Evolutionary conservation across 2,329 filamentous ascomycete genomes (phyloP).

Genomic region (Claviceps quebecensis): DNA sequence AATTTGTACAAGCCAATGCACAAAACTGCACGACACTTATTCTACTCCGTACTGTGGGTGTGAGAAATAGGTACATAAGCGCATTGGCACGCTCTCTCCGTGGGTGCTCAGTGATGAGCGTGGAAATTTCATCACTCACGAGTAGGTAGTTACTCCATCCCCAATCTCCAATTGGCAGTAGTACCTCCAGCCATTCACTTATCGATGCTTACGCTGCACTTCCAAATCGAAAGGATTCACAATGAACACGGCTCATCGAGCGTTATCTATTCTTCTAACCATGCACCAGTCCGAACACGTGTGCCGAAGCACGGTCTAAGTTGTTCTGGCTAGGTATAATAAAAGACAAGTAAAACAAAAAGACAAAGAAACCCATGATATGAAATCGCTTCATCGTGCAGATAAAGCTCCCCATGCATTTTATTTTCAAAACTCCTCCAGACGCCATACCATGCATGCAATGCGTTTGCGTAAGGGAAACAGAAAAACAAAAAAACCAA

Average conservation of each 20-base stretch:
- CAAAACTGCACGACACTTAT: too few species aligned
- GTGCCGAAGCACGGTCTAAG: conserved; percentile 1
- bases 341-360: background rate
- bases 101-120: too few species aligned
- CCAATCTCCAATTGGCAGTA: too few species aligned
- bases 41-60: too few species aligned
- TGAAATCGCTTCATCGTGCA: background rate
- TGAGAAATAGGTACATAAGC: too few species aligned
- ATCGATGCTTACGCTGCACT: background rate
- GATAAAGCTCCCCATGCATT: background rate
- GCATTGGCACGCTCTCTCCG: too few species aligned
- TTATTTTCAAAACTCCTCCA: background rate
- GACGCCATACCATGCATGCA: conserved; percentile 3
- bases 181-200: too few species aligned
- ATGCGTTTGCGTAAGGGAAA: background rate
- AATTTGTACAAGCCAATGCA: too few species aligned
- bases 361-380: background rate
- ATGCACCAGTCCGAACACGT: conserved; percentile 1
- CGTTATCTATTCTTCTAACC: conserved; percentile 4
- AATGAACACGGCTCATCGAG: background rate
- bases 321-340: conserved; percentile 1
- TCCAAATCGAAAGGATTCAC: background rate
- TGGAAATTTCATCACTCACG: too few species aligned
- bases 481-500: background rate
- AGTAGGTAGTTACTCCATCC: too few species aligned